phyloP scores from a whole-genome alignment of 768 basidiomycete species.

The Scleroderma citrinum region DNA sequence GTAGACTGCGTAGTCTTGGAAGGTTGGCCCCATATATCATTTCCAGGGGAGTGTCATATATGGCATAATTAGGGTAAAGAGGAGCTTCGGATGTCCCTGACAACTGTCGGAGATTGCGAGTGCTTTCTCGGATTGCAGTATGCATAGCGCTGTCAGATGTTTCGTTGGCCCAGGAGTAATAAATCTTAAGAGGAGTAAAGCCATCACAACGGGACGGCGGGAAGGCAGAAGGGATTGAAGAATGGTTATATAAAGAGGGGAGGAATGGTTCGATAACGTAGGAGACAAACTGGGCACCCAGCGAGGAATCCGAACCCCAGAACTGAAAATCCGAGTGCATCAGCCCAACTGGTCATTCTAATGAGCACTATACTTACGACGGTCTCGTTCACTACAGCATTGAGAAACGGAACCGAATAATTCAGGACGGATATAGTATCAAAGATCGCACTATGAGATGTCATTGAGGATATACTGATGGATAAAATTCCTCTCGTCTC shows the following conservation, averaged over 20 bases:
- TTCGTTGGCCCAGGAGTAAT: slow-evolving; percentile 42
- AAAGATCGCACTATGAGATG: too few species aligned
- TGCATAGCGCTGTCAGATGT: slow-evolving; percentile 34
- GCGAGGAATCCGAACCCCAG: too few species aligned
- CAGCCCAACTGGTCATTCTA: too few species aligned
- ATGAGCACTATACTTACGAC: too few species aligned
- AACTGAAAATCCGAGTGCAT: too few species aligned
- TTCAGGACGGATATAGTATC: too few species aligned
- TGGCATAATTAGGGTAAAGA: slow-evolving; percentile 53
- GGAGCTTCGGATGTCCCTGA: slow-evolving; percentile 31
- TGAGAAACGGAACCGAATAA: too few species aligned
- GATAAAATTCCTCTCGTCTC: too few species aligned
- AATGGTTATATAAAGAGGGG: not conserved
- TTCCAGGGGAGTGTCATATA: slow-evolving; percentile 41
- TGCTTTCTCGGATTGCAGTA: slow-evolving; percentile 31
- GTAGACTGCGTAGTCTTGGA: not conserved
- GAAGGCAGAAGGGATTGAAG: slow-evolving; percentile 27
- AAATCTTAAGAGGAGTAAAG: slow-evolving; percentile 41
- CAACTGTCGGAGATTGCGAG: slow-evolving; percentile 29
- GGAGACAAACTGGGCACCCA: slow-evolving; percentile 2
- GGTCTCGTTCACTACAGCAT: slow-evolving; percentile 13
- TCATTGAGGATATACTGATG: too few species aligned
- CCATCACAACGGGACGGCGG: slow-evolving; percentile 25
- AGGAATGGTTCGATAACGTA: slow-evolving; percentile 45
- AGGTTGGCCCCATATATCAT: slow-evolving; percentile 1